Conservation (phyloP, 2,329 filamentous ascomycete species). For the Ophiostoma sp. region DNA sequence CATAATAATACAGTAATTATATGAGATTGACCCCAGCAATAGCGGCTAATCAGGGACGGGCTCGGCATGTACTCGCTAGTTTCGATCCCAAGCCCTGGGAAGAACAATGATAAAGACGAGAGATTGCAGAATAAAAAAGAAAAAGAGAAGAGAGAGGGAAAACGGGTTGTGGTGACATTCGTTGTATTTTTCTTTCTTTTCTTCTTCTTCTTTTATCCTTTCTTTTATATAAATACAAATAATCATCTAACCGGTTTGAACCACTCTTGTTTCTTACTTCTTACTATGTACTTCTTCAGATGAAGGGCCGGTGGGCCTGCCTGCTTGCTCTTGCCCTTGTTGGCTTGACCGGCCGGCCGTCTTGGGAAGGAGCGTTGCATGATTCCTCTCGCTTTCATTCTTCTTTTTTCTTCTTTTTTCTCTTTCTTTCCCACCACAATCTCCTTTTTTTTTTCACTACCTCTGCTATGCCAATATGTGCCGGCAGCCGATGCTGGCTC, state of each 20-base stretch:
- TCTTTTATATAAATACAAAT: background rate
- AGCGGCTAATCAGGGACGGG: slow-evolving; percentile 32
- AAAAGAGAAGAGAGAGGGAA: background rate
- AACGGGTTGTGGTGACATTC: background rate
- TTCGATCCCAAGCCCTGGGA: slow-evolving; percentile 35
- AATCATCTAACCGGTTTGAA: background rate
- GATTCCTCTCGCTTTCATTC: background rate
- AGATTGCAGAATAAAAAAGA: background rate
- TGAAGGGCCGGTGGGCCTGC: slow-evolving; percentile 8
- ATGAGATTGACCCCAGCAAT: slow-evolving; percentile 27
- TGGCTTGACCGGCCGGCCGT: slow-evolving; percentile 7
- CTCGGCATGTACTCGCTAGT: slow-evolving; percentile 35
- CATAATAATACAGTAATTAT: too few species aligned
- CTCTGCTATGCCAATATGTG: background rate
- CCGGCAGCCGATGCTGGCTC: background rate
- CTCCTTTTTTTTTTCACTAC: background rate
- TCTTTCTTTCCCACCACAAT: background rate
- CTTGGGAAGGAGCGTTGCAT: slow-evolving; percentile 13
- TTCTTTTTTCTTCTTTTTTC: background rate
- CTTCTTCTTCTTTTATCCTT: background rate
- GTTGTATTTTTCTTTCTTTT: background rate
- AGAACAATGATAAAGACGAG: slow-evolving; percentile 17
- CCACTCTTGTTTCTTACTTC: background rate
- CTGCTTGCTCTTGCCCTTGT: background rate
- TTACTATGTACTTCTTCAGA: background rate